Evolutionary conservation across 1,284 basidiomycete species (phyloP).

Genomic region (Apiotrichum siamense): DNA sequence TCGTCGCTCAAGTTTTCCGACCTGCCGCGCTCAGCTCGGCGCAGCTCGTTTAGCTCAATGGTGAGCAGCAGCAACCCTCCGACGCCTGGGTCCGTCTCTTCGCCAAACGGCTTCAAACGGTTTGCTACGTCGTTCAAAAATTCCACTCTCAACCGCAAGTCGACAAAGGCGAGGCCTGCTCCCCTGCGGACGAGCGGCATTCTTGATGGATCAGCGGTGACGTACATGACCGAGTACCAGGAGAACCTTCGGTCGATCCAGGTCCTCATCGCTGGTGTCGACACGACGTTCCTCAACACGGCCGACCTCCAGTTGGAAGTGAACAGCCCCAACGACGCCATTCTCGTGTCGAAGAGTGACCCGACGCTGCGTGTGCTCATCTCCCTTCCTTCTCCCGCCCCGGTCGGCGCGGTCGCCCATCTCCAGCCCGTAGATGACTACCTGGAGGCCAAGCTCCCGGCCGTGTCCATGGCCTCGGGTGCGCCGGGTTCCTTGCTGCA

Average conservation of each 20-base stretch:
- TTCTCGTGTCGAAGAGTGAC: slow-evolving; percentile 59
- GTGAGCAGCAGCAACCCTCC: background rate
- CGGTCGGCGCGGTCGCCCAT: slow-evolving; percentile 58
- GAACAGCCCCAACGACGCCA: slow-evolving; percentile 52
- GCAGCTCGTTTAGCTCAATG: background rate
- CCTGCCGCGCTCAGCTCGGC: background rate
- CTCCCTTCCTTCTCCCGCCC: slow-evolving; percentile 59
- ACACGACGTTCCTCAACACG: slow-evolving; percentile 20
- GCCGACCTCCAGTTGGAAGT: slow-evolving; percentile 30
- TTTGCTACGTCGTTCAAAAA: background rate
- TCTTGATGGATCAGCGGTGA: slow-evolving; percentile 9
- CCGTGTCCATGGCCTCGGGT: slow-evolving; percentile 33
- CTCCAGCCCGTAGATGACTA: slow-evolving; percentile 54
- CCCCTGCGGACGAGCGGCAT: slow-evolving; percentile 1
- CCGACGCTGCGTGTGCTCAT: slow-evolving; percentile 56
- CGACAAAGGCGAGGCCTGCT: background rate
- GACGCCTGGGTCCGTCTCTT: background rate
- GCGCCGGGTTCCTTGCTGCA: slow-evolving; percentile 32
- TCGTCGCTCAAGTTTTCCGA: background rate
- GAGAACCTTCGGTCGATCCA: slow-evolving; percentile 70
- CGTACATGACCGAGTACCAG: slow-evolving; percentile 74
- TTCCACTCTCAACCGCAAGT: background rate
- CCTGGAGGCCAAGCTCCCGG: slow-evolving; percentile 60
- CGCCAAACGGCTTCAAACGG: background rate
- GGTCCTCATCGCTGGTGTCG: slow-evolving; percentile 52